Evolutionary conservation across 345 rosid genomes (phyloP), one percentile per base, ranked within the genome.

Genomic region (Citrus australasica): DNA sequence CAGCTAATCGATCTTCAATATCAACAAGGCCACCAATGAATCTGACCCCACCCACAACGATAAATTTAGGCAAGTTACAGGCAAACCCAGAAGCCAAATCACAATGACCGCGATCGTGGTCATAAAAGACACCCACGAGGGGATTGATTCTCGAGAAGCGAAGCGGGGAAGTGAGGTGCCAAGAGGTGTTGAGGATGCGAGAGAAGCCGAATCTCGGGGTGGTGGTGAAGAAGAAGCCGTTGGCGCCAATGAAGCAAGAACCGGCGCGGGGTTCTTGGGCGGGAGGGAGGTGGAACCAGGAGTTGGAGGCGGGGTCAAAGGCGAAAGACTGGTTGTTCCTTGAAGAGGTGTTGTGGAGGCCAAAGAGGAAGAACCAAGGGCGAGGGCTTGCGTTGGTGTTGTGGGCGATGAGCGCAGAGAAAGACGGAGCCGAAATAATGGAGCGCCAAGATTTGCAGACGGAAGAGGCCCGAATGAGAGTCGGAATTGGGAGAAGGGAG

Each of bases 351-450:
- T 94, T 94, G 90, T 94, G 97, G 77, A 91, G 83, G 60, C 98
- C 98, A 71, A 87, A 82, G 84, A 94, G 97, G 82, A 94, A 94
- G 81, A 94, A 92, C 97, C 98, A 94, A 5, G 98, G 96, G 69
- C 17, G 80, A 62, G 25, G 63, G 66, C 4, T 69, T 28, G 53
- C 77, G 81, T n/a, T 55, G 63, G 33, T 79, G 76, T 61, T 30
- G 71, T 25, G 58, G 58, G 58, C 5, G 22, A 80, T 61, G 4
- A 21, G 76, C 10, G 89, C 75, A 61, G 77, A 66, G 67, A 87
- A 85, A 9, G 82, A 13, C 0, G 87, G 89, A 53, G 84, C 30
- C 14, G 83, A 77, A 79, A 94, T 82, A 69, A 92, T 79, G 64
- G 92, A 86, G 38, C 55, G 84, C 92, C 93, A 91, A 33, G 74